Base-by-base conservation (phyloP, 768 basidiomycete genomes). In the Floccularia luteovirens region DNA sequence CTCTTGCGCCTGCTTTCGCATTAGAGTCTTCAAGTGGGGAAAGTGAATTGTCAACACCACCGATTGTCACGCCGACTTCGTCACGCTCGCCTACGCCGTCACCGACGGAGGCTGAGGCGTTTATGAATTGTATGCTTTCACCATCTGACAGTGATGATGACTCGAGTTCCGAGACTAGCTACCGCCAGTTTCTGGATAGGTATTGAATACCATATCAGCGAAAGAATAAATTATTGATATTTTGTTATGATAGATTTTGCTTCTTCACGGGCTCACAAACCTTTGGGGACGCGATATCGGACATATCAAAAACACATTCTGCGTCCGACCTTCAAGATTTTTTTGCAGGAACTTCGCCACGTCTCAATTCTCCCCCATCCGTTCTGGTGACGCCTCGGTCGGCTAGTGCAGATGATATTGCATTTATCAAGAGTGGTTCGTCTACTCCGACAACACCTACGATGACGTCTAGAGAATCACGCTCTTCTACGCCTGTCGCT, bases 101-200 rank as follows among this genome's bases (percentile, higher is more conserved):
- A 17, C 69, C 72, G 10, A 54, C 55, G 3, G 62, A 65, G 25
- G 39, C 38, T 13, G 39, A 41, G 25, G 39, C 41, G 39, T 21
- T 40, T 10, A 45, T 52, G 27, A 47, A 47, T 16, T 47, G 49
- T 28, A 43, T 28, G 24, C 21, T 40, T 8, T 41, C 45, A 24
- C 31, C 14, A n/a, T 31, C 36, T 24, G 50, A 48, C 4, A 49
- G 47, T 21, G 41, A 46, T n/a, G 50, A 48, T 30, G 33, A 43
- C 31, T 40, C 41, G 30, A 58, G 52, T 44, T 60, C 64, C n/a
- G 53, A 61, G 16, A 62, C 67, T 17, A 66, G 67, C 45, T 85
- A 86, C 52, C 67, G 64, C 44, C 69, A 74, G 43, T 77, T 88
- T 44, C 54, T 88, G 43, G 74, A 75, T 58, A 77, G 67, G 84